Evolutionary conservation across 1,284 basidiomycete genomes (phyloP), one percentile per base, ranked within the genome.

Genomic region (Blastosporella zonata): DNA sequence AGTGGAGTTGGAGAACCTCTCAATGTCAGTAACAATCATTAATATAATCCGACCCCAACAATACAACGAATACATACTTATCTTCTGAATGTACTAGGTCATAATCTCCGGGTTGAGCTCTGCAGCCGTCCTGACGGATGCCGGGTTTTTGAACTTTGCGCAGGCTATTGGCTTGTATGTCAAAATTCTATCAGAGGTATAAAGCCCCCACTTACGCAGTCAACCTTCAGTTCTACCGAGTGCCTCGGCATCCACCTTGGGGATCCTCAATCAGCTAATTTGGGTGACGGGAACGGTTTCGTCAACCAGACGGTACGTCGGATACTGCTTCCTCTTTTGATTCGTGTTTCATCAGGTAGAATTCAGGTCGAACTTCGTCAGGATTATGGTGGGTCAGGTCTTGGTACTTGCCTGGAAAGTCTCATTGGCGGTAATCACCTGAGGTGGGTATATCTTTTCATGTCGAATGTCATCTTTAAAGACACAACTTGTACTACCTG

Each of bases 401-500:
- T 71, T 6, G 84, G 82, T 13, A 84, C 81, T 10, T 86, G 85
- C 55, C 60, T 82, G 10, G 83, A 86, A 62, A 77, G 69, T 49
- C 62, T 82, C 42, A 70, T 81, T 29, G 84, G 85, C 2, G 85
- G 83, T 0, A 83, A 86, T 59, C 84, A 85, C 59, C 78, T 86
- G 58, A 71, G 82, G 79, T 79, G 8, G 3, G 6, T 6, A 27
- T 12, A 7, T 8, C 29, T 31, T 12, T 31, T 31, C 29, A 31
- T 3, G n/a, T n/a, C n/a, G n/a, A n/a, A n/a, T n/a, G n/a, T n/a
- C n/a, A n/a, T n/a, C n/a, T n/a, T n/a, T n/a, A n/a, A n/a, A n/a
- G n/a, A n/a, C n/a, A n/a, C n/a, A n/a, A n/a, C n/a, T n/a, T n/a
- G 5, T 3, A 13, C 23, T 34, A 40, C 29, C 6, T n/a, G 29